Evolutionary conservation across 2,329 filamentous ascomycete genomes (phyloP), one percentile per base, ranked within the genome.

Genomic region (Monilinia polystroma): DNA sequence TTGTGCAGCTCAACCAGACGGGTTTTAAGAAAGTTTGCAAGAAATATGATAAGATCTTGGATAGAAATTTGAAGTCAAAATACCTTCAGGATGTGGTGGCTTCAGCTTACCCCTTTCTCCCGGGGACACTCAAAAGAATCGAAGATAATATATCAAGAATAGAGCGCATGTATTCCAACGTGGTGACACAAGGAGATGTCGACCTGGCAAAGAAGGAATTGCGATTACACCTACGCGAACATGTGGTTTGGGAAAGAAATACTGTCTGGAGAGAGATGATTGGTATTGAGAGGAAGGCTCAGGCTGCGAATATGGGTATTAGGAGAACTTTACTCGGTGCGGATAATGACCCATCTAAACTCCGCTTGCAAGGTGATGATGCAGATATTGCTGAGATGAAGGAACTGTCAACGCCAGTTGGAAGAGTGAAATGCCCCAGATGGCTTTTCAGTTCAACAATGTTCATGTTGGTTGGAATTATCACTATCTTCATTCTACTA

Each of bases 211-310:
- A 88, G 74, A 89, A 91, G 72, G 95, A 98, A 76, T 82, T 99
- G 67, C 87, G 95, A 64, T 86, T 97, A 41, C 93, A 99, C 75
- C 84, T 99, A 35, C 85, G 95, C 67, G 96, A 99, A 79, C 95
- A 99, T 77, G 93, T 99, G 26, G 94, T 98, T 0, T 99, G 95
- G 96, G 96, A 99, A 78, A 87, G 95, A 67, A 99, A 99, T 76
- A 99, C 95, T 0, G 95, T 99, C 23, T 99, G 95, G 95, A 85
- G 96, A 79, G 95, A 99, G 74, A 95, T 99, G 87, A 99, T 99
- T 76, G 95, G 94, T 64, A 94, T 99, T 72, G 96, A 99, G 80
- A 86, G 95, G 29, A 93, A 96, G 76, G 92, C 92, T 1, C 94
- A 98, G 79, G 96, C 95, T 11, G 94, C 94, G 11, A 95, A 94